phyloP scores from a whole-genome alignment of 73 alveolate genomes.

The Blepharisma japonicum region DNA sequence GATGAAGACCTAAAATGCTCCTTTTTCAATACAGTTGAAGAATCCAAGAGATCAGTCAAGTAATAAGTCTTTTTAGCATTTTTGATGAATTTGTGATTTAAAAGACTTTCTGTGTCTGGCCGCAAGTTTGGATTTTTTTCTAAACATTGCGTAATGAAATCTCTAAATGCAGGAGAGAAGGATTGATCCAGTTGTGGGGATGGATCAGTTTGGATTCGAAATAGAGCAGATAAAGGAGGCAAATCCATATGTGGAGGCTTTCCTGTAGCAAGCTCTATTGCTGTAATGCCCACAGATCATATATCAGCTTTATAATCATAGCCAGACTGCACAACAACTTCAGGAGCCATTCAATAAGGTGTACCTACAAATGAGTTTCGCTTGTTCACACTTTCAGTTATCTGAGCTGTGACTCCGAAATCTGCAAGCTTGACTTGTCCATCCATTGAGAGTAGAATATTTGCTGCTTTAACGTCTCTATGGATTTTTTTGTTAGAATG shows the following conservation, averaged over 20 bases:
- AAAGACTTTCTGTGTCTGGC: constrained; percentile 11
- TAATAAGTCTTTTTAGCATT: not conserved
- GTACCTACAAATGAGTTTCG: constrained; percentile 44
- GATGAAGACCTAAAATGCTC: not conserved
- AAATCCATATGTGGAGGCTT: constrained; percentile 67
- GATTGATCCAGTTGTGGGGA: constrained; percentile 92
- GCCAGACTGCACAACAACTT: constrained; percentile 37
- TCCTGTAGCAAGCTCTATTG: constrained; percentile 59
- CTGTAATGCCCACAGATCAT: constrained; percentile 73
- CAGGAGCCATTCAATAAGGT: constrained; percentile 47
- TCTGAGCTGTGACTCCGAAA: constrained; percentile 65
- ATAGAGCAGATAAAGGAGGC: constrained; percentile 82
- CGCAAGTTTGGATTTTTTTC: constrained; percentile 89
- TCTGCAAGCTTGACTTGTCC: constrained; percentile 81
- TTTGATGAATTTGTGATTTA: not conserved
- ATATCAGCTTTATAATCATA: constrained; percentile 54
- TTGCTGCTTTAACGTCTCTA: constrained; percentile 84
- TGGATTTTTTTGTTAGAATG: constrained; percentile 81
- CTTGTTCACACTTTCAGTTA: constrained; percentile 31
- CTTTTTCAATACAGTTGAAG: not conserved
- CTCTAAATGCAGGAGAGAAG: constrained; percentile 75
- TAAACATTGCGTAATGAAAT: constrained; percentile 84
- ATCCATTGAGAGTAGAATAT: constrained; percentile 63
- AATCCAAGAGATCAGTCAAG: constrained; percentile 2
- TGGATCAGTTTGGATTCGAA: constrained; percentile 77